phyloP scores from a whole-genome alignment of 2,329 filamentous ascomycete species.

The Lecanosticta acicola region DNA sequence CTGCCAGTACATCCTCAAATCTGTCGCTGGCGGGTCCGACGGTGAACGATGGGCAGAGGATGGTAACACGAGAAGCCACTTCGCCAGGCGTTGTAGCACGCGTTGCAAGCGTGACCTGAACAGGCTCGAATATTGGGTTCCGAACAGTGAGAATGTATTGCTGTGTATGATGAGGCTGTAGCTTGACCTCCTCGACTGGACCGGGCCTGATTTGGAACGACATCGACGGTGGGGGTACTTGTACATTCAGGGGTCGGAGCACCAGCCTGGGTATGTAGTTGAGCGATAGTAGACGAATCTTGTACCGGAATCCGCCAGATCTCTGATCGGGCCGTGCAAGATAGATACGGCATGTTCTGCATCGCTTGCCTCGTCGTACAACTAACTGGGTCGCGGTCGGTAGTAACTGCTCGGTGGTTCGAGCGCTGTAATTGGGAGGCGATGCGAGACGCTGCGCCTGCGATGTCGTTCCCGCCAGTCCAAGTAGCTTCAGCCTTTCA shows the following conservation, averaged over 20 bases:
- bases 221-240: constrained; percentile 19
- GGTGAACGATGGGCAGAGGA: constrained; percentile 90
- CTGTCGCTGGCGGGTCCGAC: constrained; percentile 84
- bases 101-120: constrained; percentile 82
- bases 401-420: constrained; percentile 68
- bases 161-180: constrained; percentile 45
- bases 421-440: constrained; percentile 45
- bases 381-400: constrained; percentile 78
- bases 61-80: constrained; percentile 74
- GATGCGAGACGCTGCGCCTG: constrained; percentile 49
- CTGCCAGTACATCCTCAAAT: constrained; percentile 78
- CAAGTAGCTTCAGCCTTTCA: constrained; percentile 50
- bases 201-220: constrained; percentile 23
- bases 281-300: constrained; percentile 78
- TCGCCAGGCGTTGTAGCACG: constrained; percentile 71
- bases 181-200: constrained; percentile 9
- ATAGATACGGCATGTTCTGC: constrained; percentile 87
- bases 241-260: constrained; percentile 53
- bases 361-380: constrained; percentile 91
- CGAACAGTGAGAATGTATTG: constrained; percentile 87
- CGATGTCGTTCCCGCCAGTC: constrained; percentile 60
- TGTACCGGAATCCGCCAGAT: constrained; percentile 75
- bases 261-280: constrained; percentile 81
- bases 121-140: constrained; percentile 88
- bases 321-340: constrained; percentile 92